Evolutionary conservation across 805 yeast species (phyloP).

Genomic region (Myxozyma monticola): DNA sequence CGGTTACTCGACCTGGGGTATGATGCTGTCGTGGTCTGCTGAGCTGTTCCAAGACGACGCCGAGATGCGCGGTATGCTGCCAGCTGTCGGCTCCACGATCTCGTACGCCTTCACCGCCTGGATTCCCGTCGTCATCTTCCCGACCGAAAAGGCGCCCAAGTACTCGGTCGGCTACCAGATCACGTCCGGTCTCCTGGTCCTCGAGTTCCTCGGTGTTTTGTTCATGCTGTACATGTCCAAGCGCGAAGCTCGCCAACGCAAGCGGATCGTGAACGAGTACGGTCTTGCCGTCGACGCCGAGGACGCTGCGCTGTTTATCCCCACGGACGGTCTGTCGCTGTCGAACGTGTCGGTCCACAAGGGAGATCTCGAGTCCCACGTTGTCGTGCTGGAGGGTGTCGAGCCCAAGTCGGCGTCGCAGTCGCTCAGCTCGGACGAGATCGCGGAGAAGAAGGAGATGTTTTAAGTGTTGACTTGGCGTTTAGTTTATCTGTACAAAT

Average conservation of each 20-base stretch:
- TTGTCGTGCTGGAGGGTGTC: no score
- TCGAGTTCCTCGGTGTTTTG: constrained; percentile 20
- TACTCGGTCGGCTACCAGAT: constrained; percentile 41
- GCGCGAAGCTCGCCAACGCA: constrained; percentile 16
- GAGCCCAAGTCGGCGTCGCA: no score
- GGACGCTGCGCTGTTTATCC: no score
- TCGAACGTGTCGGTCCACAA: no score
- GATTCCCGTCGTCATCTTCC: constrained; percentile 41
- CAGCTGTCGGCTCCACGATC: constrained; percentile 39
- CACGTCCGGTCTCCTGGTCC: constrained; percentile 30
- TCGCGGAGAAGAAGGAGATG: not conserved
- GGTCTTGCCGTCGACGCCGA: constrained; percentile 26
- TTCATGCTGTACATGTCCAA: constrained; percentile 21
- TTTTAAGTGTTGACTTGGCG: no score
- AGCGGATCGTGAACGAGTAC: constrained; percentile 20
- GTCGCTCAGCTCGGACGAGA: no score
- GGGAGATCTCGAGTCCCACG: no score
- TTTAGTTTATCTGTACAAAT: no score
- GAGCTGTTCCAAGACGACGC: constrained; percentile 36
- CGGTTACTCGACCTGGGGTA: constrained; percentile 28
- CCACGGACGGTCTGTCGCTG: no score
- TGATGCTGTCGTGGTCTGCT: constrained; percentile 35
- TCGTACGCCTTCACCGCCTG: constrained; percentile 41
- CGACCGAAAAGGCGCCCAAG: constrained; percentile 40
- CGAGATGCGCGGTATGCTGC: constrained; percentile 35